Evolutionary conservation across 2,329 filamentous ascomycete species (phyloP).

Genomic region (Diaporthe citri): DNA sequence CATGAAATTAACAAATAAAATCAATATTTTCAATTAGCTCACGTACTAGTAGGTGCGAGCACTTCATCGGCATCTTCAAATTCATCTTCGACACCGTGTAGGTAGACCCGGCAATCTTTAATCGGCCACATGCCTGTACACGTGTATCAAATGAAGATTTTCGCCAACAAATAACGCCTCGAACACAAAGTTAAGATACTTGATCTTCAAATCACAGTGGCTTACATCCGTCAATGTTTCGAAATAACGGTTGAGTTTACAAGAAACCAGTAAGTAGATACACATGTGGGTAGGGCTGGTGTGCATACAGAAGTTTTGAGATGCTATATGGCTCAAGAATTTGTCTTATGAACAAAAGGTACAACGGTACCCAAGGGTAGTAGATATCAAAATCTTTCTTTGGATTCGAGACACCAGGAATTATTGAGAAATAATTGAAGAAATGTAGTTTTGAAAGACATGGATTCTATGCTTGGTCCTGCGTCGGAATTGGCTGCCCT

Average conservation of each 20-base stretch:
- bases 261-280: neutral
- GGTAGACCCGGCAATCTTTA: neutral
- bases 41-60: neutral
- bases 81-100: neutral
- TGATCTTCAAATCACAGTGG: neutral
- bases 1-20: neutral
- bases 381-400: no score
- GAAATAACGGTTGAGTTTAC: no score
- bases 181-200: neutral
- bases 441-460: neutral
- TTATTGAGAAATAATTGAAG: neutral
- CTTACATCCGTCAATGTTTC: neutral
- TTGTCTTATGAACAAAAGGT: no score
- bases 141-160: neutral
- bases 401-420: no score
- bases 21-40: accelerated
- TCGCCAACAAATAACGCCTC: accelerated
- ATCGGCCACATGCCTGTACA: neutral
- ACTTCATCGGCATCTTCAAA: neutral
- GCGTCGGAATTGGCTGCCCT: neutral
- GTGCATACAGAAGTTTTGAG: neutral
- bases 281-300: neutral
- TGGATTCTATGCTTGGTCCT: neutral
- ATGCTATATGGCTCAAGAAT: neutral
- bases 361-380: neutral